Conservation (phyloP, 495 filamentous ascomycete species). For the Terfezia boudieri region DNA sequence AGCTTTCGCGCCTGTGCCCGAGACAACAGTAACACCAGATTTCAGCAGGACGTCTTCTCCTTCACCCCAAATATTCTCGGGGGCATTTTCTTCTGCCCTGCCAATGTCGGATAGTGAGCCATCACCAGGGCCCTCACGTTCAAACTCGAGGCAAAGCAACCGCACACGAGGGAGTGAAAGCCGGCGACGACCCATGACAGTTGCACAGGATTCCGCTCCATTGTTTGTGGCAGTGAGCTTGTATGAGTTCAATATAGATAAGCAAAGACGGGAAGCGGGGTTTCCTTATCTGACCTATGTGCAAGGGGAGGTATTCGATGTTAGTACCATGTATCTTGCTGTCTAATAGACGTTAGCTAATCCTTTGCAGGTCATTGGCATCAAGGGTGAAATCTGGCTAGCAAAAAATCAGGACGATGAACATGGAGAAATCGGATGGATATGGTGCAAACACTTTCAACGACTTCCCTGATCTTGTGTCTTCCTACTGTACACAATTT, state of each 20-base stretch:
- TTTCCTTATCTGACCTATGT: slow-evolving; percentile 93
- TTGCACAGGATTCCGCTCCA: slow-evolving; percentile 15
- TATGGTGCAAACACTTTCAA: slow-evolving; percentile 92
- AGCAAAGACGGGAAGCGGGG: slow-evolving; percentile 73
- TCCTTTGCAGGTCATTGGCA: slow-evolving; percentile 34
- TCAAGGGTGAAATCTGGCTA: slow-evolving; percentile 95
- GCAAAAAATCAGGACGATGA: slow-evolving; percentile 90
- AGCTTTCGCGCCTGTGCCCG: background rate
- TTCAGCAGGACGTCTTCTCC: slow-evolving; percentile 6
- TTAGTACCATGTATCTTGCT: slow-evolving; percentile 14
- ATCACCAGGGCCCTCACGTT: background rate
- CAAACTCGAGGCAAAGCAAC: background rate
- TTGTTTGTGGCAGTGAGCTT: slow-evolving; percentile 82
- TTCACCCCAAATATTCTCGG: slow-evolving; percentile 3
- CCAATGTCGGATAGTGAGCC: slow-evolving; percentile 42
- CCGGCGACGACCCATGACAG: slow-evolving; percentile 13
- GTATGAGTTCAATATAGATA: slow-evolving; percentile 91
- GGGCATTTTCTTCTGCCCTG: slow-evolving; percentile 63
- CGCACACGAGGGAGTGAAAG: slow-evolving; percentile 2
- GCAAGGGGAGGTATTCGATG: slow-evolving; percentile 66
- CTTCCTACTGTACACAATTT: too few species aligned
- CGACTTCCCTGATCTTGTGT: too few species aligned
- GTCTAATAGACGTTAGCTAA: background rate
- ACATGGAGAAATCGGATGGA: slow-evolving; percentile 65
- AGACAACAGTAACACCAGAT: background rate